Conservation (phyloP, 805 yeast species). For the Starmera caribaea region DNA sequence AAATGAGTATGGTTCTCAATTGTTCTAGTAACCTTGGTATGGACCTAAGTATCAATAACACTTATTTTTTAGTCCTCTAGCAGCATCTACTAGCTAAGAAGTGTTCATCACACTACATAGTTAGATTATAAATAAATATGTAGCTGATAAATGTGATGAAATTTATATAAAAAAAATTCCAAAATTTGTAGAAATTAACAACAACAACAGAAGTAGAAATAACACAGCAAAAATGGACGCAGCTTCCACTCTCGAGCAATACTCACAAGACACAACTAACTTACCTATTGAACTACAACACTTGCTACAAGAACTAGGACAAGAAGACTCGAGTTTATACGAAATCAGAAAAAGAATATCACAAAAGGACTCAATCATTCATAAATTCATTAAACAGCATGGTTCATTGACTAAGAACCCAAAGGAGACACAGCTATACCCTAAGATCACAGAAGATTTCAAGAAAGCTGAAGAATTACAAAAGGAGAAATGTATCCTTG, state of each 20-base stretch:
- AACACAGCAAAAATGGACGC: conserved; percentile 60
- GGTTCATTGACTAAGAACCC: conserved; percentile 79
- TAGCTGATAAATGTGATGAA: too few species aligned
- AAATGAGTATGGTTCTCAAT: too few species aligned
- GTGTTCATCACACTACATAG: too few species aligned
- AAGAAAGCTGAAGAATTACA: conserved; percentile 52
- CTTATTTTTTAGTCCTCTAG: too few species aligned
- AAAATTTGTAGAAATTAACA: too few species aligned
- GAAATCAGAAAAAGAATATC: conserved; percentile 59
- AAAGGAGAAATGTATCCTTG: conserved; percentile 65
- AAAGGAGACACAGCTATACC: conserved; percentile 58
- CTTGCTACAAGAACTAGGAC: conserved; percentile 66
- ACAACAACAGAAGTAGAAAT: neutral
- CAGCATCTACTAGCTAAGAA: too few species aligned
- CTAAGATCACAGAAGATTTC: conserved; percentile 63
- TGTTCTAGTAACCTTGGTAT: too few species aligned
- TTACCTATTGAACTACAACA: conserved; percentile 82
- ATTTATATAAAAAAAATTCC: too few species aligned
- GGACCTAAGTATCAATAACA: too few species aligned
- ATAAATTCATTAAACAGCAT: conserved; percentile 70
- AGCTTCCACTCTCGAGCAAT: conserved; percentile 70
- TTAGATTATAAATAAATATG: too few species aligned
- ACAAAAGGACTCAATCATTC: conserved; percentile 70
- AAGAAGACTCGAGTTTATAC: conserved; percentile 54
- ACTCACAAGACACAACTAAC: conserved; percentile 65